phyloP scores from a whole-genome alignment of 306 rosid genomes.

The Cucurbita pepo region DNA sequence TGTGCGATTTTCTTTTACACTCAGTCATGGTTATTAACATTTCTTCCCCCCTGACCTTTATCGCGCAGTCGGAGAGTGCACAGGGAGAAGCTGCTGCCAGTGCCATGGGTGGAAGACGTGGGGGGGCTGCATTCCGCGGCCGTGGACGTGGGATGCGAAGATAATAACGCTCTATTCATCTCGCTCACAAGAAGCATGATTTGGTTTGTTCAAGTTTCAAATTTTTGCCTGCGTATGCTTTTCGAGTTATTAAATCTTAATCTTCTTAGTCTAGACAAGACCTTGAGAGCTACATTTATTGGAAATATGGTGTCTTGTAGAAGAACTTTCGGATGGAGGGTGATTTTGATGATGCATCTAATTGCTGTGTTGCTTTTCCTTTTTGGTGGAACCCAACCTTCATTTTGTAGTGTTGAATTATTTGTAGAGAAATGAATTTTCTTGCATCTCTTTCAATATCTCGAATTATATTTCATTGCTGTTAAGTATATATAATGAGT shows the following conservation, averaged over 20 bases:
- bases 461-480: neutral
- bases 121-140: slow-evolving; percentile 38
- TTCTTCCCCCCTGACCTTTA: neutral
- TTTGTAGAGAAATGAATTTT: neutral
- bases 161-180: neutral
- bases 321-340: neutral
- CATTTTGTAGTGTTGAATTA: neutral
- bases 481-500: neutral
- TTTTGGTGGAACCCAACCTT: neutral
- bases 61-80: slow-evolving; percentile 86
- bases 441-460: neutral
- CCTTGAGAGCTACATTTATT: neutral
- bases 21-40: neutral
- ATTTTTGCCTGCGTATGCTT: neutral
- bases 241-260: neutral
- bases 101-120: slow-evolving; percentile 98
- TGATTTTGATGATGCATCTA: neutral
- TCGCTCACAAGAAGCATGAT: neutral
- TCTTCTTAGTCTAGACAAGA: neutral
- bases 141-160: slow-evolving; percentile 95
- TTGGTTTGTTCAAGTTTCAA: neutral
- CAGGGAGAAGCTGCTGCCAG: slow-evolving; percentile 98
- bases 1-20: neutral
- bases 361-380: neutral
- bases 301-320: neutral